These are phyloP conservation scores for Gyrodon lividus DNA, from an alignment of 768 basidiomycete species.

Conservation along the genomic window DNA sequence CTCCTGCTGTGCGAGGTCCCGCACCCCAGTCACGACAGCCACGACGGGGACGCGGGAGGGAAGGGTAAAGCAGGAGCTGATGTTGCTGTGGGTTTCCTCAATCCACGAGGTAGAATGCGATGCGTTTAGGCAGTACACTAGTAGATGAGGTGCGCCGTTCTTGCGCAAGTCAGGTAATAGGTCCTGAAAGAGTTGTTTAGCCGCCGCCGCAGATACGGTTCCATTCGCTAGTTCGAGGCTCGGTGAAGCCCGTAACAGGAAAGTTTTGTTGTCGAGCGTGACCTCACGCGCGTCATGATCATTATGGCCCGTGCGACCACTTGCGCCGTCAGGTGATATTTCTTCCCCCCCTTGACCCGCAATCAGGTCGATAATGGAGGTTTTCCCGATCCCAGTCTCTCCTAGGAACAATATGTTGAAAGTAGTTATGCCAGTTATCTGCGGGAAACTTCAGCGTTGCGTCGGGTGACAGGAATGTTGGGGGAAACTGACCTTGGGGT, in stretches of 20 bases:
- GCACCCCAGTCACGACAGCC: constrained; percentile 17
- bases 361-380: constrained; percentile 20
- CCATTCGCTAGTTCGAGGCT: not conserved
- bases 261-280: constrained; percentile 14
- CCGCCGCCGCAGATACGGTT: not conserved
- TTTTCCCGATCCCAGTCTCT: constrained; percentile 17
- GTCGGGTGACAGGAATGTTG: not conserved
- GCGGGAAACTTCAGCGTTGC: constrained; percentile 3
- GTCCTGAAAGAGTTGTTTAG: constrained; percentile 5
- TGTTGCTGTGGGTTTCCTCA: constrained; percentile 8
- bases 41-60: constrained; percentile 10
- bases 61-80: constrained; percentile 1
- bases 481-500: constrained; percentile 12
- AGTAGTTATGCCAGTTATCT: constrained; percentile 8
- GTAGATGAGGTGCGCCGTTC: constrained; percentile 16
- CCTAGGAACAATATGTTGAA: constrained; percentile 22
- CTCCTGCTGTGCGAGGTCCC: constrained; percentile 8
- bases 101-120: constrained; percentile 11
- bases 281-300: constrained; percentile 12
- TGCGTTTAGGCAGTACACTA: constrained; percentile 23
- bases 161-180: constrained; percentile 11
- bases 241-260: constrained; percentile 11
- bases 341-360: constrained; percentile 6
- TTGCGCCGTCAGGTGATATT: not conserved
- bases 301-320: not conserved